Evolutionary conservation across 768 basidiomycete species (phyloP).

Genomic region (Coprinellus aureogranulatus): DNA sequence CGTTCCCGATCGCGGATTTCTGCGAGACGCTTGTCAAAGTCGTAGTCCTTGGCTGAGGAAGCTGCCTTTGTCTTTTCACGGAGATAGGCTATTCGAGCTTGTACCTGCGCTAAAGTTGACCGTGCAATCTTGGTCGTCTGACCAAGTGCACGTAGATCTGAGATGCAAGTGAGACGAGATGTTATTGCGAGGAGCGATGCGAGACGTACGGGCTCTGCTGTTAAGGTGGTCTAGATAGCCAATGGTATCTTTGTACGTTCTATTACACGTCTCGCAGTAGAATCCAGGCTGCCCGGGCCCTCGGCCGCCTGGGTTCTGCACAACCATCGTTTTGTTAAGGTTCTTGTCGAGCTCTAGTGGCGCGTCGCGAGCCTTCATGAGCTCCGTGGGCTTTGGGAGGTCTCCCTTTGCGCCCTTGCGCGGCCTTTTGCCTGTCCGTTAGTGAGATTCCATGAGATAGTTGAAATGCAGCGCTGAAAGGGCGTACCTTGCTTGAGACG

Average conservation of each 20-base stretch:
- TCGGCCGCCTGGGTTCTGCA: conserved; percentile 75
- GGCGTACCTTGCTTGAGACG: conserved; percentile 74
- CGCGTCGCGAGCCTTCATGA: conserved; percentile 84
- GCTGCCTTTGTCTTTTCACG: conserved; percentile 85
- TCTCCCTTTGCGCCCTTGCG: conserved; percentile 67
- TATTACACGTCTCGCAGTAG: conserved; percentile 86
- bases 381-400: conserved; percentile 88
- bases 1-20: conserved; percentile 77
- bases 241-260: conserved; percentile 91
- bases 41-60: conserved; percentile 83
- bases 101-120: conserved; percentile 91
- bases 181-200: background rate
- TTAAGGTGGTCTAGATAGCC: conserved; percentile 96
- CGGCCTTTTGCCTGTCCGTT: conserved; percentile 73
- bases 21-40: conserved; percentile 86
- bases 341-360: conserved; percentile 93
- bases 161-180: conserved; percentile 4
- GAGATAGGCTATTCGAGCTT: conserved; percentile 81
- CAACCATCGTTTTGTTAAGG: conserved; percentile 91
- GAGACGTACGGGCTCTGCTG: conserved; percentile 79
- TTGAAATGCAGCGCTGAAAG: background rate
- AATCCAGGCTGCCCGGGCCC: conserved; percentile 94
- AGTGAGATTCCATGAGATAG: conserved; percentile 5
- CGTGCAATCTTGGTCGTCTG: conserved; percentile 90
- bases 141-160: conserved; percentile 92